These are phyloP conservation scores for Paralagenidium karlingii DNA, from an alignment of 352 stramenopile genomes.

Conservation along the genomic window DNA sequence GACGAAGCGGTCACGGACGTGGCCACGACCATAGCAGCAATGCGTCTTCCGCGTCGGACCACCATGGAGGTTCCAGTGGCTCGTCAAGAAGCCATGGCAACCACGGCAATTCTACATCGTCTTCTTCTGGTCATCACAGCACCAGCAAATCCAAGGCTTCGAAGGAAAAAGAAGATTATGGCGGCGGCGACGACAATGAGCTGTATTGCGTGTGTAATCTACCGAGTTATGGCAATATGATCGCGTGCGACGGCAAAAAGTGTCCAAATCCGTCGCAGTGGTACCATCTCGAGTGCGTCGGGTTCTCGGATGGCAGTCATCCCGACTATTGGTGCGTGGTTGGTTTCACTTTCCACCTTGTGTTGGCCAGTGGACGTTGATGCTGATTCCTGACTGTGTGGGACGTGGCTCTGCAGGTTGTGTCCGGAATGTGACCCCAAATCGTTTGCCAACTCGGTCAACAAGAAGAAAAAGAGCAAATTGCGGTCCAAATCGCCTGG, in stretches of 20 bases:
- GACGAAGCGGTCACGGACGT: too few species aligned
- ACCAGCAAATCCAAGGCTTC: conserved; percentile 9
- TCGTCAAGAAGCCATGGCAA: too few species aligned
- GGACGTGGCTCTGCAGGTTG: too few species aligned
- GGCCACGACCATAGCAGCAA: background rate
- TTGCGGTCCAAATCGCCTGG: conserved; percentile 61
- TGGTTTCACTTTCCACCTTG: background rate
- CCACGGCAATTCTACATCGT: too few species aligned
- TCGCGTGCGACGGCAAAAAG: conserved; percentile 80
- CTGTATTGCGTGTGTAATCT: conserved; percentile 83
- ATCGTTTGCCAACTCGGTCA: conserved; percentile 57
- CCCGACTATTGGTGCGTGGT: conserved; percentile 76
- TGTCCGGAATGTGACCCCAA: conserved; percentile 80
- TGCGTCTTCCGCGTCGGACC: background rate
- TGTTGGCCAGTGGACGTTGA: too few species aligned
- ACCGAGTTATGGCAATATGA: conserved; percentile 83
- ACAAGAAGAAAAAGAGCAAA: conserved; percentile 82
- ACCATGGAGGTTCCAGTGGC: background rate
- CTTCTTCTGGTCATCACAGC: too few species aligned
- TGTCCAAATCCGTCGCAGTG: conserved; percentile 79
- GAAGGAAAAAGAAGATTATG: conserved; percentile 60
- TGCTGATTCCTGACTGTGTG: background rate
- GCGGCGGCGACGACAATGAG: conserved; percentile 71
- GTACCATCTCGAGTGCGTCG: conserved; percentile 82
- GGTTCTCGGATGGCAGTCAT: conserved; percentile 63